Evolutionary conservation across 139 green algal genomes (phyloP), one percentile per base, ranked within the genome.

Genomic region (Chlorella sp.): DNA sequence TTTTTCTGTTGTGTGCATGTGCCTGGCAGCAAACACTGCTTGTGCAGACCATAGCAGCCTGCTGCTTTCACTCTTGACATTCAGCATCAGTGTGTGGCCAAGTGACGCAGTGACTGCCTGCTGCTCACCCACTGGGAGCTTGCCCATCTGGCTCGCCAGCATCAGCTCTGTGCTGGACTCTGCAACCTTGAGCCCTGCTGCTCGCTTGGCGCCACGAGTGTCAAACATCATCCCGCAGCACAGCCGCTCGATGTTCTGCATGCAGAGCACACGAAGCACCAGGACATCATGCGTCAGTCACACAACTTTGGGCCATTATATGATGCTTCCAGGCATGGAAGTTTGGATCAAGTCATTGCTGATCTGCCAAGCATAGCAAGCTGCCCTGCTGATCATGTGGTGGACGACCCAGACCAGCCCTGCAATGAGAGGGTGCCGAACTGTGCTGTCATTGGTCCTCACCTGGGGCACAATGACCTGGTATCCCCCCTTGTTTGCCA

Each of bases 151-250:
- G 51, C 81, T 91, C n/a, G 92, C 93, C 77, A 92, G 86, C 27
- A 96, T 32, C 62, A 98, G 79, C 31, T 85, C 83, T 31, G 80
- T 71, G 84, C 97, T 89, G 59, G 97, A 83, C 66, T 92, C 81
- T 22, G 72, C 62, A 29, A 63, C 72, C 76, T 80, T 75, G 23
- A 72, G 33, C 2, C 63, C 70, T 5, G 75, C 89, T 0, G 91
- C 89, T 31, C 90, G 88, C 81, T 94, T 95, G 81, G 96, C 92
- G 31, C 92, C 94, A 23, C 92, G 77, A 31, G 72, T 91, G 87
- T 96, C 96, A 88, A 98, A 97, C 83, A 97, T 90, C 92, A 97
- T 97, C 61, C 94, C 94, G 75, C 92, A 97, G 86, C 92, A 97
- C 65, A 78, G 73, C 67, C 62, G 84, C 33, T 24, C 69, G 30